Evolutionary conservation across 176 grass and related monocot genomes (phyloP), one percentile per base, ranked within the genome.

Genomic region (Cenchrus fungigraminus): DNA sequence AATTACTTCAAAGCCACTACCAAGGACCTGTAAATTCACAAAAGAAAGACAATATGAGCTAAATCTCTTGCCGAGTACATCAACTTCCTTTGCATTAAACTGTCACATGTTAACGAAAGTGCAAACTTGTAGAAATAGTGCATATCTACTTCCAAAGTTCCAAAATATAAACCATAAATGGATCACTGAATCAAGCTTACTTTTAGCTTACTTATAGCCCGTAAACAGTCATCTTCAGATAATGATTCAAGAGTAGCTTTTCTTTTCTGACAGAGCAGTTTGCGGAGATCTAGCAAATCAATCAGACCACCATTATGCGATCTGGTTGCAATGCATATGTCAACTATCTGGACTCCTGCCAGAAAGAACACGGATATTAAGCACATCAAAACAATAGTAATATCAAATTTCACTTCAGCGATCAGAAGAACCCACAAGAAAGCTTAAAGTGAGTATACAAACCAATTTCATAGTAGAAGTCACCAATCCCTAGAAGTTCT

Each of bases 1-100:
- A 84, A 98, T 92, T 68, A 98, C 93, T 98, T 95, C 97, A 96
- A 98, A 98, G 60, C 97, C 93, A 84, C 91, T 98, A 82, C 97
- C 93, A 45, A 96, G 88, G 69, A 91, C 90, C 97, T 98, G 56
- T 63, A 86, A 82, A 32, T 93, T 82, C 65, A 86, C 25, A 94
- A 34, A 28, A 68, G 12, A 87, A 49, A n/a, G 28, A 71, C 58
- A 54, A 78, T 6, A 77, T 51, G 28, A 86, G 34, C 20, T 53
- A 70, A 8, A 59, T 49, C 62, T 50, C 5, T 52, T 59, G 68
- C 8, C 9, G 59, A 81, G 37, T 57, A 32, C 4, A 85, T 64
- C 71, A 72, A 40, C 57, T 83, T 66, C 12, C 1, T 66, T 16
- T 40, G 20, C 44, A 59, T 57, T 72, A 5, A 55, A 46, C 52